phyloP scores from a whole-genome alignment of 805 yeast species.

The Wickerhamiella domercqiae region DNA sequence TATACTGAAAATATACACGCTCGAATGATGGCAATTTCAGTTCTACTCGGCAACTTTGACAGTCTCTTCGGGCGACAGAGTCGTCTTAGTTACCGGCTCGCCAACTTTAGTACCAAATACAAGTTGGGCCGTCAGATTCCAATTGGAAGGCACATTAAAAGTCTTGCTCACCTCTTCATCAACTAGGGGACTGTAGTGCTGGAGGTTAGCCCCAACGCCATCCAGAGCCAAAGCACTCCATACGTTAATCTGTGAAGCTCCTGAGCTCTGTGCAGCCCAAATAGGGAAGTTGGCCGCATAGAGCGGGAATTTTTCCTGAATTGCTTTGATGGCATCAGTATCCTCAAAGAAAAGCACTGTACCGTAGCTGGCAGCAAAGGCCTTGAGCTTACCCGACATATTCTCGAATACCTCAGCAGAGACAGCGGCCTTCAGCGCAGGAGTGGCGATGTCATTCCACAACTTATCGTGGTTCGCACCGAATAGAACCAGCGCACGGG shows the following conservation, averaged over 20 bases:
- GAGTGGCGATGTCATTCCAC: slow-evolving; percentile 29
- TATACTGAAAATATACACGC: too few relatives aligned
- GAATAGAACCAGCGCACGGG: slow-evolving; percentile 34
- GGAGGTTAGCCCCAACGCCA: slow-evolving; percentile 37
- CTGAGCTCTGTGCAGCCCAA: slow-evolving; percentile 32
- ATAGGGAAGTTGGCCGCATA: slow-evolving; percentile 33
- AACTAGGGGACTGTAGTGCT: slow-evolving; percentile 36
- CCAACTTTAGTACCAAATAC: slow-evolving; percentile 34
- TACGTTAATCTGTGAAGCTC: slow-evolving; percentile 34
- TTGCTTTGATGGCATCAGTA: slow-evolving; percentile 24
- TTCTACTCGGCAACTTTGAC: slow-evolving; percentile 13
- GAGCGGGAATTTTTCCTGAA: slow-evolving; percentile 31
- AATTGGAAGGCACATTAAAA: slow-evolving; percentile 28
- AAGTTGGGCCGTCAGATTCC: slow-evolving; percentile 36
- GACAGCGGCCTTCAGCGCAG: slow-evolving; percentile 22
- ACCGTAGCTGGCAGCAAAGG: slow-evolving; percentile 33
- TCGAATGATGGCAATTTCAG: too few relatives aligned
- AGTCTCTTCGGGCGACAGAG: slow-evolving; percentile 30
- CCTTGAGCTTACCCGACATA: slow-evolving; percentile 30
- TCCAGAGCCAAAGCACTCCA: slow-evolving; percentile 35
- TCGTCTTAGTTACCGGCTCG: slow-evolving; percentile 28
- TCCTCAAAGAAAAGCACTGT: slow-evolving; percentile 36
- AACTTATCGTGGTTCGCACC: slow-evolving; percentile 32
- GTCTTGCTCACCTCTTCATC: slow-evolving; percentile 25
- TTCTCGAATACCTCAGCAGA: slow-evolving; percentile 26